These are phyloP conservation scores for Eucalyptus curtisii DNA, from an alignment of 345 rosid species.

Conservation along the genomic window DNA sequence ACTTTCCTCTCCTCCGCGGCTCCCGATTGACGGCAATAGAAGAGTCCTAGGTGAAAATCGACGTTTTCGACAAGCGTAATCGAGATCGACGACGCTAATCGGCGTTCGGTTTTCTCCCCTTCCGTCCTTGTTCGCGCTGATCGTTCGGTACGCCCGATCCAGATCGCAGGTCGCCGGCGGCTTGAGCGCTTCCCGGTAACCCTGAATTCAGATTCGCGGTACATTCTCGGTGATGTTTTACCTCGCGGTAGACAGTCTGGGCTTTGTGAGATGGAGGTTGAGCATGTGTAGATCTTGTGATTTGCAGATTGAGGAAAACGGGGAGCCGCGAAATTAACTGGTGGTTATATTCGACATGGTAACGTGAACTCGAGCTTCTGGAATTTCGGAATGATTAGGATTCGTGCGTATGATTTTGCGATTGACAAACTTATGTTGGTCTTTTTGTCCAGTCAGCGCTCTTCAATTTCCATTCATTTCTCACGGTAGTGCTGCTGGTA, in stretches of 20 bases:
- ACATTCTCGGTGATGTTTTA: no score
- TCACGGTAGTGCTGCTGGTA: slow-evolving; percentile 80
- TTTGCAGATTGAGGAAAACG: neutral
- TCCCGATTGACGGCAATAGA: neutral
- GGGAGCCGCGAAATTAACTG: neutral
- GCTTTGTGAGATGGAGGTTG: neutral
- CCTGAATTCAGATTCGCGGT: no score
- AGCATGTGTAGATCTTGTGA: neutral
- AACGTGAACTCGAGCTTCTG: neutral
- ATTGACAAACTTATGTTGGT: neutral
- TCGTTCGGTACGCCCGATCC: neutral
- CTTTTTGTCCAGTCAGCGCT: slow-evolving; percentile 57
- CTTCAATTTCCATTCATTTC: slow-evolving; percentile 88
- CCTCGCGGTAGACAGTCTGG: neutral
- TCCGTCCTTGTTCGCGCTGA: neutral
- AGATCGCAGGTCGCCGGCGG: neutral
- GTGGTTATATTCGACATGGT: neutral
- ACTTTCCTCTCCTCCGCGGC: neutral
- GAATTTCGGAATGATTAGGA: neutral
- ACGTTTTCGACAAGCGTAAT: neutral
- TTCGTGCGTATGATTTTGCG: neutral
- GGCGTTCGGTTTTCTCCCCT: neutral
- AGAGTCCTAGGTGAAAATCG: neutral
- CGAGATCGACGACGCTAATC: neutral
- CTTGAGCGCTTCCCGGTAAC: neutral